These are phyloP conservation scores for Aureobasidium melanogenum DNA, from an alignment of 2,329 filamentous ascomycete genomes.

Conservation along the genomic window DNA sequence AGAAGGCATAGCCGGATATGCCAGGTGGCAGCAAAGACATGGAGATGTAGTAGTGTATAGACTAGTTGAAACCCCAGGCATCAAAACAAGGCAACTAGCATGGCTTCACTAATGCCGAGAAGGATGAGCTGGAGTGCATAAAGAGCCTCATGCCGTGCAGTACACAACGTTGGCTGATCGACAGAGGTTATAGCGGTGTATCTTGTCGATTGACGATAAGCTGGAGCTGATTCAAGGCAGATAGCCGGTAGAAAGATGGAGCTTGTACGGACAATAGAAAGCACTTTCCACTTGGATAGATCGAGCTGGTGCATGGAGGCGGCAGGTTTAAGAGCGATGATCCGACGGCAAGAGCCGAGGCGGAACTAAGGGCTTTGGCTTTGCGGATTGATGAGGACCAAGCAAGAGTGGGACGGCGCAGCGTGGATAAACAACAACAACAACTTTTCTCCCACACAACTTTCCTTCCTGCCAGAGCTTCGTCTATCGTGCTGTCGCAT, in stretches of 20 bases:
- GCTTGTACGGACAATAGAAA: background rate
- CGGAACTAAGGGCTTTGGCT: background rate
- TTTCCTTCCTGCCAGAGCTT: background rate
- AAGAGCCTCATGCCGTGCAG: background rate
- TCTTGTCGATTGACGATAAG: background rate
- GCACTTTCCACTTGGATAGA: background rate
- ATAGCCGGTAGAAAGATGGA: background rate
- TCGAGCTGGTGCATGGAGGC: background rate
- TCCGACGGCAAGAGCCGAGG: background rate
- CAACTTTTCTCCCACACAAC: conserved; percentile 5
- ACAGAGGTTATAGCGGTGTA: background rate
- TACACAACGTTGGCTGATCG: background rate
- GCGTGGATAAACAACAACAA: conserved; percentile 6
- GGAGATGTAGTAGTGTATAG: background rate
- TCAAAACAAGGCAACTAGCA: background rate
- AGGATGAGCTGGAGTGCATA: background rate
- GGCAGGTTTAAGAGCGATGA: background rate
- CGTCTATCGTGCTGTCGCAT: background rate
- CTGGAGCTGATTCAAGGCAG: background rate
- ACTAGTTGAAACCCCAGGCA: conserved; percentile 3
- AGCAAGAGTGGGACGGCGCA: background rate
- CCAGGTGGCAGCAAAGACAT: background rate
- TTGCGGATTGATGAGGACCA: background rate
- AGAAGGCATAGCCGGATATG: background rate
- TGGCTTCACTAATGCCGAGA: background rate